phyloP scores from a whole-genome alignment of 2,329 filamentous ascomycete genomes.

The Fusarium napiforme region DNA sequence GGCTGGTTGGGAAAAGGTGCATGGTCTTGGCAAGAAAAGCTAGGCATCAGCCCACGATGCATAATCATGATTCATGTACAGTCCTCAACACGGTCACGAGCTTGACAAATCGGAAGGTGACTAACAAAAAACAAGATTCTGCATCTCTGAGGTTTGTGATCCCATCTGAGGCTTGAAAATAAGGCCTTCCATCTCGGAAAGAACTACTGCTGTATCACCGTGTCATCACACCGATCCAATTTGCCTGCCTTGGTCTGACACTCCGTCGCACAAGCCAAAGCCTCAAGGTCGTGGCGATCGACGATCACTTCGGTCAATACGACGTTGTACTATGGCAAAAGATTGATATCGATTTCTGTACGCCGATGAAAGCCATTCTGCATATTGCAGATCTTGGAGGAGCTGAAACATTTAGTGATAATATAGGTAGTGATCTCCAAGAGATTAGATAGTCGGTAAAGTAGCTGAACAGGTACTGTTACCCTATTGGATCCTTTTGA shows the following conservation, averaged over 20 bases:
- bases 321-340: neutral
- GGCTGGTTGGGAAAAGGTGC: fast-evolving
- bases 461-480: neutral
- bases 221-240: neutral
- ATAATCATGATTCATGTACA: neutral
- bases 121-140: neutral
- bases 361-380: neutral
- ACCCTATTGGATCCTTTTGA: neutral
- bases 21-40: neutral
- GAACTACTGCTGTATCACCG: neutral
- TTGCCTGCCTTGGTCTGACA: neutral
- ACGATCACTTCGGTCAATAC: neutral
- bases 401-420: neutral
- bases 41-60: neutral
- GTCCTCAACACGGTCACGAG: neutral
- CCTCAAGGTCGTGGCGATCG: neutral
- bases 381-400: neutral
- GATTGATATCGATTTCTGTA: neutral
- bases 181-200: neutral
- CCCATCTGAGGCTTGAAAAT: neutral
- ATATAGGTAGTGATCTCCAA: neutral
- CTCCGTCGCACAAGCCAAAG: neutral
- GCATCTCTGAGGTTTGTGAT: neutral
- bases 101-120: neutral
- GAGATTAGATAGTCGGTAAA: neutral